Evolutionary conservation across 192 early-diverging fungal species (phyloP).

Genomic region (Coemansia umbellata): DNA sequence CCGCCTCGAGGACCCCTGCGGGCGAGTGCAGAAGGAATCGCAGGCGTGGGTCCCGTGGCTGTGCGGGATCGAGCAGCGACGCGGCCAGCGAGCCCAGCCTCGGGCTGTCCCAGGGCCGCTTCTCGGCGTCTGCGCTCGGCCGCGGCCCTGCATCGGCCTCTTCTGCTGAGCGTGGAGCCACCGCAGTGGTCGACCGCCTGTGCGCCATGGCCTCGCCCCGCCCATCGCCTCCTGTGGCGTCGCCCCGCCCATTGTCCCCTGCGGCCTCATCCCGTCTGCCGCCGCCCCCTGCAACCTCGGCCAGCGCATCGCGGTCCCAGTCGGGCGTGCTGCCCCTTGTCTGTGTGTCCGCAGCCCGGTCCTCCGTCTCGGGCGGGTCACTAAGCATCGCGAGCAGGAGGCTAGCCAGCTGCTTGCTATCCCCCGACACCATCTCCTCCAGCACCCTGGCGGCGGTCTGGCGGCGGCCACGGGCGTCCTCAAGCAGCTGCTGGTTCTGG

Average conservation of each 20-base stretch:
- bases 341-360: background rate
- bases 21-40: slow-evolving; percentile 44
- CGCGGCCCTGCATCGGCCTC: background rate
- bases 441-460: slow-evolving; percentile 23
- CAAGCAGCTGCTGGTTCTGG: slow-evolving; percentile 17
- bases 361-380: background rate
- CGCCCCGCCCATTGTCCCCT: no score
- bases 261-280: slow-evolving; percentile 1
- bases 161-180: background rate
- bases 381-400: slow-evolving; percentile 30
- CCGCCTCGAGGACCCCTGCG: slow-evolving; percentile 33
- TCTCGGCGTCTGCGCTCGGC: background rate
- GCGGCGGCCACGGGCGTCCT: slow-evolving; percentile 17
- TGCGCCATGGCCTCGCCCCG: background rate
- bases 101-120: background rate
- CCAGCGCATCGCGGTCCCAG: slow-evolving; percentile 32
- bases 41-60: background rate
- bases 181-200: background rate
- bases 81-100: slow-evolving; percentile 21
- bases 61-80: slow-evolving; percentile 15
- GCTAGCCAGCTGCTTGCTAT: slow-evolving; percentile 18
- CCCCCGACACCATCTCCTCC: slow-evolving; percentile 3
- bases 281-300: slow-evolving; percentile 19
- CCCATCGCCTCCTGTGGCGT: slow-evolving; percentile 38
- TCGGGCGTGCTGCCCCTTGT: slow-evolving; percentile 1